Evolutionary conservation across 139 green algal genomes (phyloP), one percentile per base, ranked within the genome.

Genomic region (Chlamydomonas schloesseri): DNA sequence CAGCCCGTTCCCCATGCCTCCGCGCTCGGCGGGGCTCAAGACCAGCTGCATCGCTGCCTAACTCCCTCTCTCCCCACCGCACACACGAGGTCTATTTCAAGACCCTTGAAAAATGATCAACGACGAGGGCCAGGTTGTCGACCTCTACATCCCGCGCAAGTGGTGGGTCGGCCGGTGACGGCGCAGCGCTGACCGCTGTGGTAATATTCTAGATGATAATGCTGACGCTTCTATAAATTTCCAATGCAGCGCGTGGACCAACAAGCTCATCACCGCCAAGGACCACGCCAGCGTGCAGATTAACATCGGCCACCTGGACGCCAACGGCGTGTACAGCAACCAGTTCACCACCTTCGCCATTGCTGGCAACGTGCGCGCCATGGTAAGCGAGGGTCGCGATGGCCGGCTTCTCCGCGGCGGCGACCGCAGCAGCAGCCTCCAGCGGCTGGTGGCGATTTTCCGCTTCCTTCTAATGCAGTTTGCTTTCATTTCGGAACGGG

Each of bases 231-330:
- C 20, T 73, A 36, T 36, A 62, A 47, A 50, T 71, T 31, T 71
- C 70, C 36, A 18, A 6, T 87, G 89, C 96, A 99, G 97, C 94
- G 98, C 98, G 28, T 99, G 96, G 95, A 99, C 96, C 68, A 99
- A 99, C 96, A 98, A 99, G 93, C 93, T 99, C 68, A 99, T 99
- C 94, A 97, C 94, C 8, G 96, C 98, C 72, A 99, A 99, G 94
- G 98, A 99, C 93, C 97, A 99, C 88, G 96, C 94, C 57, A 93
- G 87, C 87, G 95, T 99, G 29, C 98, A 99, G 95, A 92, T 99
- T 70, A 99, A 99, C 95, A 93, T 99, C 71, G 98, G 97, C 34
- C 98, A 99, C 94, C 91, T 99, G 69, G 95, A 99, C 90, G 96
- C 97, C 87, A 93, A 96, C 81, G 98, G 98, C 79, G 93, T 99